Evolutionary conservation across 1,139 yeast species (phyloP), one percentile per base, ranked within the genome.

Genomic region (Protomyces inundatus): DNA sequence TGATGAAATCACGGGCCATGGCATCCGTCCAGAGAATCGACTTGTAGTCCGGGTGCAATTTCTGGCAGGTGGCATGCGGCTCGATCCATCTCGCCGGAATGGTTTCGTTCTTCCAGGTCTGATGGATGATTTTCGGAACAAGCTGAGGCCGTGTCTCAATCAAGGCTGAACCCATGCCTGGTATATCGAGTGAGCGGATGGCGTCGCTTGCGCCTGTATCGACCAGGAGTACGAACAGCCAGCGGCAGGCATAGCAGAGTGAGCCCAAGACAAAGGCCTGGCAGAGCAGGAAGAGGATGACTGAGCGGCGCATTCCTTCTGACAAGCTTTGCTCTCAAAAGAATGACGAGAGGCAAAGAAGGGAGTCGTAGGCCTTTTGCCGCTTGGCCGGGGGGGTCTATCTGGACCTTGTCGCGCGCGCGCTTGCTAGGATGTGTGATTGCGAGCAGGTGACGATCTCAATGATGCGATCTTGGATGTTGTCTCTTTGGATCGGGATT

Each of bases 1-100:
- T 80, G 67, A 90, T 88, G 72, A 90, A 91, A 58, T 87, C 85
- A 65, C 90, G 79, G 23, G 96, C 83, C 85, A 82, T 84, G 61
- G 83, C 86, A 74, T 91, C 97, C 6, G 97, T 90, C 98, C 98
- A 90, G 55, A 88, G 74, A 48, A 87, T 87, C 76, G 90, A 90
- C 74, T 88, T 84, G 75, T 88, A 90, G 74, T 90, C 96, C 1
- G 93, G 93, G 74, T 91, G 95, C 66, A 86, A 76, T 67, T 86
- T 87, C 61, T 83, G 80, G 74, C 96, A 89, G 32, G 83, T 82
- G 71, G 84, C 81, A 73, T 88, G 96, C 33, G 96, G 90, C 1
- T 81, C 81, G 69, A 77, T 77, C 98, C 98, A 90, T 64, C 82
- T 79, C 55, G 84, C 89, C 1, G 97, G 98, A 35, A 90, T 82